These are phyloP conservation scores for Delonix regia DNA, from an alignment of 306 rosid species.

Conservation along the genomic window DNA sequence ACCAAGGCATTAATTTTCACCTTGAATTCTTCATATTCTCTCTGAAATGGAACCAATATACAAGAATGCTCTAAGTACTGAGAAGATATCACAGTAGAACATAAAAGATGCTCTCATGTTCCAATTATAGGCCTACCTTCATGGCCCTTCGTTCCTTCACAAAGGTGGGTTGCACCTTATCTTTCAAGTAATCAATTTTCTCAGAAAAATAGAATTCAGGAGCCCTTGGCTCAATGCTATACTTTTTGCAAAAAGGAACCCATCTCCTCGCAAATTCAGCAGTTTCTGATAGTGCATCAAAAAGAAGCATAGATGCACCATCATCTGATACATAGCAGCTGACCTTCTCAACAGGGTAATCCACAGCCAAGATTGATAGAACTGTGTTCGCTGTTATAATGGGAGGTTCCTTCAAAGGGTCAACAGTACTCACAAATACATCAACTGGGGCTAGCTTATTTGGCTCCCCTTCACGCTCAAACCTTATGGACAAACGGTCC, in stretches of 20 bases:
- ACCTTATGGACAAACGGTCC: slow-evolving; percentile 70
- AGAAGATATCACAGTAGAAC: not conserved
- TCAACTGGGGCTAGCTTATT: slow-evolving; percentile 51
- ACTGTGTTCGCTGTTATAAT: slow-evolving; percentile 91
- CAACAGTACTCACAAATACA: slow-evolving; percentile 86
- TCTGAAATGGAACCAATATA: slow-evolving; percentile 43
- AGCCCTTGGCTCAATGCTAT: slow-evolving; percentile 80
- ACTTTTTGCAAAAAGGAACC: slow-evolving; percentile 91
- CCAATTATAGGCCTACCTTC: slow-evolving; percentile 45
- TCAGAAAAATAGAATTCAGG: slow-evolving; percentile 79
- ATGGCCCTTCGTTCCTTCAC: slow-evolving; percentile 90
- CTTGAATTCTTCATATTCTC: slow-evolving; percentile 95
- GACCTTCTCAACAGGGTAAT: slow-evolving; percentile 88
- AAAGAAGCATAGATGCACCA: slow-evolving; percentile 83
- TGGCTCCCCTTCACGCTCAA: slow-evolving; percentile 65
- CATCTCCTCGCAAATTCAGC: slow-evolving; percentile 92
- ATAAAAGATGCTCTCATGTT: not conserved
- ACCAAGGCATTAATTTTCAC: slow-evolving; percentile 82
- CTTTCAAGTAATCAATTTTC: slow-evolving; percentile 85
- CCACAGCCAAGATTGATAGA: slow-evolving; percentile 81
- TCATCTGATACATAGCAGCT: slow-evolving; percentile 90
- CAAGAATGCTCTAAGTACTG: not conserved
- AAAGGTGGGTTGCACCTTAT: slow-evolving; percentile 75
- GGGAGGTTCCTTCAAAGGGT: slow-evolving; percentile 94
- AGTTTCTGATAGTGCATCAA: slow-evolving; percentile 92